Evolutionary conservation across 495 filamentous ascomycete species (phyloP), one percentile per base, ranked within the genome.

Genomic region (Bryoglossum gracile): DNA sequence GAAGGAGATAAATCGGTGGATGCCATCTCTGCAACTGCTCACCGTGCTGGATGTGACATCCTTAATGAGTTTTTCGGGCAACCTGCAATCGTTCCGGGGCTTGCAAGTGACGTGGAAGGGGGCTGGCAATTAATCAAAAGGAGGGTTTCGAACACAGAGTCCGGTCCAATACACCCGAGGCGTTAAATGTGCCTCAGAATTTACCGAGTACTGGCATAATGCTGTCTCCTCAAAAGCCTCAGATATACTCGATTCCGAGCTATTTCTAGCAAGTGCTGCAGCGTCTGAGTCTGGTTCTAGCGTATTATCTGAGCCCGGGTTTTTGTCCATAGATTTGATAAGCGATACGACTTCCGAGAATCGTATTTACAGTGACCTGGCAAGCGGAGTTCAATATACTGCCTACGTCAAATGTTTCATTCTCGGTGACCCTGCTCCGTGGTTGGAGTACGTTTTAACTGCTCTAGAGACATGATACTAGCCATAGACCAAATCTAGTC

Each of bases 391-490:
- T n/a, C n/a, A n/a, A 30, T 30, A 30, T 30, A 6, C 26, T 30
- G 13, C 13, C 5, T 30, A 30, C 16, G 34, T 37, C 14, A 37
- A 37, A 37, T 5, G 34, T 37, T 37, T 16, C 8, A 8, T 37
- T 37, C 34, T 37, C 14, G 16, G 16, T 37, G 14, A 37, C 34
- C 34, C 14, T 37, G 14, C 34, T 37, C 8, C 34, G 6, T 37
- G 14, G 34, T 37, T 10, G 34, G 34, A 37, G 16, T 17, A 11
- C 14, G 34, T 37, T 37, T 37, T 37, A 37, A 37, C 34, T 37
- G 34, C 34, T 8, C 14, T 37, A 37, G 34, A 37, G 34, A 37
- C 34, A 17, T 37, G 34, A 37, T 37, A 37, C 34, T 16, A 37
- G 34, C 34, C 34, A 16, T 37, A 8, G 34, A 37, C 34, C 8